A percentile compares a stretch with the other conserved stretches of the same genome.
Evolutionary conservation across 305 asterid species (phyloP).

Genomic region (Fraxinus paxiana): DNA sequence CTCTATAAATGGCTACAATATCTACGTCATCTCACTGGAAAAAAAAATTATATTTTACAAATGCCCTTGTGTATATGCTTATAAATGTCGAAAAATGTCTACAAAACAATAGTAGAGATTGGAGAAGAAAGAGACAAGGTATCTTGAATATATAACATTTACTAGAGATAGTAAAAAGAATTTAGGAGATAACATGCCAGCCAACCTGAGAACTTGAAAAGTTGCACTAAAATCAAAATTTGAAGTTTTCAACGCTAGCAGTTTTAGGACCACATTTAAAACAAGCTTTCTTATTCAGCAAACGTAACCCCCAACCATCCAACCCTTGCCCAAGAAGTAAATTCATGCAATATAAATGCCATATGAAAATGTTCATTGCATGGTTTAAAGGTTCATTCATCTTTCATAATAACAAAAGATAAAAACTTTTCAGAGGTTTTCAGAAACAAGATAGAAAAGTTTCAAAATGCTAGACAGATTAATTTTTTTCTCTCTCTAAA

Average conservation of each 20-base stretch:
- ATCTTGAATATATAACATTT: neutral
- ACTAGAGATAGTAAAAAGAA: neutral
- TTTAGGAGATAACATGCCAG: neutral
- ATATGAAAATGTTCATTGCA: neutral
- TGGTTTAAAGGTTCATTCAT: neutral
- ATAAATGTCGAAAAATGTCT: neutral
- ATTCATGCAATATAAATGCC: neutral
- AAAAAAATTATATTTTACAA: neutral
- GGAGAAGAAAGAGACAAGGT: neutral
- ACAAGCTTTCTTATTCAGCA: neutral
- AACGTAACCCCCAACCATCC: neutral
- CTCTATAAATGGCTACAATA: conserved; percentile 1
- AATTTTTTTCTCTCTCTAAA: neutral
- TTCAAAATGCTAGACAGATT: neutral
- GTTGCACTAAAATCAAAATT: neutral
- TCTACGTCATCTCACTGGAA: neutral
- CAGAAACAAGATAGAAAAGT: neutral
- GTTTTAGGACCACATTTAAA: neutral
- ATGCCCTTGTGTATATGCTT: neutral
- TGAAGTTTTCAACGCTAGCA: neutral
- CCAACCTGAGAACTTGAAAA: neutral
- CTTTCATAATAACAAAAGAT: neutral
- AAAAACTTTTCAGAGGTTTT: neutral
- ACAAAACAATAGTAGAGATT: neutral
- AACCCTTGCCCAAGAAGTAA: neutral